Conservation (phyloP, 1,139 yeast species). For the Kurtzmaniella natalensis region DNA sequence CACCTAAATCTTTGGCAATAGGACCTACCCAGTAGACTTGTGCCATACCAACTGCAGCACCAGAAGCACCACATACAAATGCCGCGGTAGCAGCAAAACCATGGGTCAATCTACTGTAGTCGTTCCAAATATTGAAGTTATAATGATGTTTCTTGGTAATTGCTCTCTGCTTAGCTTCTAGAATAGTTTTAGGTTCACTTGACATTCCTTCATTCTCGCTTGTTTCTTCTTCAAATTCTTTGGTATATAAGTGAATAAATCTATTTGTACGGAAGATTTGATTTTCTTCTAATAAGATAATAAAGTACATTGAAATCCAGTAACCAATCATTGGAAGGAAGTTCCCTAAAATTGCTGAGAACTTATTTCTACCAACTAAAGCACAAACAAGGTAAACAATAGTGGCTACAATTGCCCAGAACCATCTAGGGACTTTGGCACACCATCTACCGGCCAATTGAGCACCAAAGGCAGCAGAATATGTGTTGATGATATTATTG, state of each 20-base stretch:
- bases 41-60: constrained; percentile 80
- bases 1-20: constrained; percentile 54
- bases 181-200: constrained; percentile 3
- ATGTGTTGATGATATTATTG: constrained; percentile 75
- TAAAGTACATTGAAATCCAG: constrained; percentile 84
- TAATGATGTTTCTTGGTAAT: constrained; percentile 26
- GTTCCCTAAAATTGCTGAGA: constrained; percentile 74
- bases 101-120: constrained; percentile 47
- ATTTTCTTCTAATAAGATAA: constrained; percentile 70
- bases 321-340: constrained; percentile 93
- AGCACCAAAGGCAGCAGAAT: constrained; percentile 77
- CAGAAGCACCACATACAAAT: constrained; percentile 62
- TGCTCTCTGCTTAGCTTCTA: constrained; percentile 7
- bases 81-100: constrained; percentile 64
- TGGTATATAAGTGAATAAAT: constrained; percentile 45
- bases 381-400: constrained; percentile 65
- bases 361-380: constrained; percentile 70
- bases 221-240: constrained; percentile 41
- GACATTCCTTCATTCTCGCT: constrained; percentile 1
- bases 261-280: constrained; percentile 58
- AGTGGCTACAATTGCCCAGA: constrained; percentile 66
- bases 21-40: constrained; percentile 79
- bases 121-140: constrained; percentile 68
- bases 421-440: constrained; percentile 73
- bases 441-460: constrained; percentile 65